phyloP scores from a whole-genome alignment of 2,329 filamentous ascomycete genomes.

The Hypoxylon sp. region DNA sequence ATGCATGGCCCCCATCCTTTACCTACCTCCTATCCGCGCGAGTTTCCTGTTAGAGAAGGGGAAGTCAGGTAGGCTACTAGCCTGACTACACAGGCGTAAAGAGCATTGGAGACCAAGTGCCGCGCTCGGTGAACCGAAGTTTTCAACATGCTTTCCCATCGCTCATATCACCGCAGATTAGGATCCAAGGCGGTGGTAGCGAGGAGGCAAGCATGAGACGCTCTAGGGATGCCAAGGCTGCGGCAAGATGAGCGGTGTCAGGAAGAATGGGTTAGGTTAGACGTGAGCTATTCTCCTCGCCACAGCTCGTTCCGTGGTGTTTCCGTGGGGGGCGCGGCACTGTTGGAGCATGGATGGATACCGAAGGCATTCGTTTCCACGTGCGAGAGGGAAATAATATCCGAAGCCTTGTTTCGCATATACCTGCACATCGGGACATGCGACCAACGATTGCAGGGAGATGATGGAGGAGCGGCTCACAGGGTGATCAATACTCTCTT shows the following conservation, averaged over 20 bases:
- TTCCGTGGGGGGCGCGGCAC: constrained; percentile 7
- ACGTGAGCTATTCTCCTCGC: constrained; percentile 12
- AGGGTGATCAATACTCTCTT: background rate
- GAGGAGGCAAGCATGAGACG: constrained; percentile 27
- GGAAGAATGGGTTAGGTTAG: constrained; percentile 31
- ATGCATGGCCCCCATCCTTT: constrained; percentile 15
- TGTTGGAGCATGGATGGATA: constrained; percentile 23
- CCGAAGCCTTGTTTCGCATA: constrained; percentile 18
- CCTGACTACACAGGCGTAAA: background rate
- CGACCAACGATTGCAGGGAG: background rate
- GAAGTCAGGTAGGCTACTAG: background rate
- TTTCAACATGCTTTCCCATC: background rate
- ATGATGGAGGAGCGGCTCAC: background rate
- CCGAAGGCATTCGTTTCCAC: constrained; percentile 15
- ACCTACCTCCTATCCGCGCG: too few relatives aligned
- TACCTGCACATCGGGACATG: background rate
- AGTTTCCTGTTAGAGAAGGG: background rate
- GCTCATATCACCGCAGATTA: background rate
- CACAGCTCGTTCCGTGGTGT: background rate
- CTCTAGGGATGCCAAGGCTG: constrained; percentile 38
- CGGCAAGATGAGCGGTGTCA: constrained; percentile 14
- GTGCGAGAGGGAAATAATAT: constrained; percentile 27
- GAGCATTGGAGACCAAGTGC: background rate
- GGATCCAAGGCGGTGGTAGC: background rate
- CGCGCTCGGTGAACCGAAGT: background rate